Evolutionary conservation across 2,329 filamentous ascomycete genomes (phyloP), one percentile per base, ranked within the genome.

Genomic region (Aureobasidium sp.): DNA sequence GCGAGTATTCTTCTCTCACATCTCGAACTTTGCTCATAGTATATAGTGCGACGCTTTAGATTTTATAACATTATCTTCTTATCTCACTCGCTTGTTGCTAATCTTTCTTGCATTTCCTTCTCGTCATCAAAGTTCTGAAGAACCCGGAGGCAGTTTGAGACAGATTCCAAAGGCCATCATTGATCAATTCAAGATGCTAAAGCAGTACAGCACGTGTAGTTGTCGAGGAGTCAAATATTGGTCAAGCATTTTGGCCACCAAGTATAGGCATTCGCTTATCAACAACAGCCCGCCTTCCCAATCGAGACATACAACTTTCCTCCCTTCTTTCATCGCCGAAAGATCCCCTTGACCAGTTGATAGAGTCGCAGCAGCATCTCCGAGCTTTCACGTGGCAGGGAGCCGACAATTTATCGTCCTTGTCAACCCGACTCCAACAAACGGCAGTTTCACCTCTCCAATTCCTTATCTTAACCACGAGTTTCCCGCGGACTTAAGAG

Each of bases 401-500:
- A 38, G n/a, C 42, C 42, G 42, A 38, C 20, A n/a, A n/a, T 56
- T 38, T 56, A 10, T 36, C 20, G 42, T n/a, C 27, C 8, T 18
- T 27, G 15, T 20, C 13, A 9, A 25, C 43, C 40, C 42, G 55
- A 59, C 4, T 8, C 29, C 16, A 18, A 16, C 13, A 36, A 25
- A 10, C 55, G 55, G 55, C 40, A 58, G 40, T 36, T 58, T 47
- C 29, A 59, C 25, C 1, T 36, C 55, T 58, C 25, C 55, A 31
- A 15, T 23, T 59, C 6, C 55, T 59, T 59, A 59, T 59, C 55
- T 47, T 36, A 36, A 23, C 55, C 29, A 47, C 42, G 40, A 59
- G 42, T 3, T 20, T 23, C 10, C 58, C 58, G 58, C 58, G 43
- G 58, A 61, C 23, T 61, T 42, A 20, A 40, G n/a, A 23, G 29